These are phyloP conservation scores for Pouteria glomerata DNA, from an alignment of 148 eudicot species.

Conservation along the genomic window DNA sequence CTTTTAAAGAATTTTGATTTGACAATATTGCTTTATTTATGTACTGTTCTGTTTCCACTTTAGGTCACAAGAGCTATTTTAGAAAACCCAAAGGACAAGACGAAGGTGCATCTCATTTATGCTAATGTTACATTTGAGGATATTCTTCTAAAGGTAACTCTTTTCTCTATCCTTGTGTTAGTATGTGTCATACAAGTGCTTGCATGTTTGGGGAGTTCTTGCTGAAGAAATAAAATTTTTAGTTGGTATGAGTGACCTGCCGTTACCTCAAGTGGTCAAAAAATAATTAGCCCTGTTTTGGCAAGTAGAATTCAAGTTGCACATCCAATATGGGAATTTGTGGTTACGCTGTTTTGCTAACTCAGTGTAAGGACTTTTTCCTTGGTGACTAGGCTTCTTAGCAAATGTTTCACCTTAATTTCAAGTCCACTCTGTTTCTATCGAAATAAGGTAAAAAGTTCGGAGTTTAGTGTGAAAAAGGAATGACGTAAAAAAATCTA, in stretches of 20 bases:
- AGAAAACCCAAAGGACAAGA: constrained; percentile 72
- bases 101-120: constrained; percentile 74
- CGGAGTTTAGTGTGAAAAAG: too few species aligned
- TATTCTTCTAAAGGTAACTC: constrained; percentile 75
- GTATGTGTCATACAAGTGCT: background rate
- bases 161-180: background rate
- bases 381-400: too few species aligned
- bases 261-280: too few species aligned
- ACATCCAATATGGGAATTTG: background rate
- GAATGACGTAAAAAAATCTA: too few species aligned
- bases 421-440: too few species aligned
- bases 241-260: background rate
- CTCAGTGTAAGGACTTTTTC: background rate
- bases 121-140: constrained; percentile 79
- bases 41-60: background rate
- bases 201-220: background rate
- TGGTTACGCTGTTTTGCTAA: background rate
- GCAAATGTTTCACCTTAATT: too few species aligned
- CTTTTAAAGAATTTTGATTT: background rate
- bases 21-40: constrained; percentile 8
- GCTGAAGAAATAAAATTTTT: background rate
- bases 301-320: background rate
- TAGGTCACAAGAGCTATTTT: constrained; percentile 86
- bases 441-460: too few species aligned
- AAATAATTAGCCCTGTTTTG: background rate